Evolutionary conservation across 176 grass and related monocot genomes (phyloP), one percentile per base, ranked within the genome.

Genomic region (Phoenix dactylifera): DNA sequence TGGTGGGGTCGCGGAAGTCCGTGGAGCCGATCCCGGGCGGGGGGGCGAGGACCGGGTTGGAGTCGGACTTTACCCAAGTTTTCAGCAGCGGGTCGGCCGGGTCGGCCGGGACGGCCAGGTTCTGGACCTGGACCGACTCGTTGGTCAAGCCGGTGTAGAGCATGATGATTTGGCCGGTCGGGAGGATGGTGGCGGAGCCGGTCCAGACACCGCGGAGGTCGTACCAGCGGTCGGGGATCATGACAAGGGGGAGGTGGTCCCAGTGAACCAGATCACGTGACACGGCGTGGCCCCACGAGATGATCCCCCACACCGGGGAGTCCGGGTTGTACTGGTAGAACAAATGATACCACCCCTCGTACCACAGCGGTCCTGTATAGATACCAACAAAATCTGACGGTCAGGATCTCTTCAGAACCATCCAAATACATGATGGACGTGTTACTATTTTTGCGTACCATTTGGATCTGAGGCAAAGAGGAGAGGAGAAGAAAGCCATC

Each of bases 301-400:
- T 68, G 26, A 48, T 56, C 0, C 52, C 65, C 65, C 65, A 68
- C 1, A 56, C 65, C 3, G 65, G n/a, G 0, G 52, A 26, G 10
- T 18, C 52, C 17, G 65, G 65, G 52, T 68, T 68, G 65, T 68
- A 68, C 26, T 68, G 65, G 51, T 57, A 68, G 4, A 68, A 68
- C 3, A 68, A 20, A 44, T 68, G 65, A 18, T 68, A 68, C 52
- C 52, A 56, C n/a, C 52, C 65, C 10, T 57, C 48, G 28, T 68
- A 68, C 14, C 28, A 48, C 26, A 68, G 16, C 12, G 65, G 65
- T 4, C 24, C 65, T 68, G 63, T 7, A 7, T 9, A 5, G 3
- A 26, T 9, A 18, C 1, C 17, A 26, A 4, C n/a, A 52, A 15
- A 17, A 64, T 50, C 24, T 18, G 1, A 35, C 7, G 24, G 12